Conservation (phyloP, 1,284 basidiomycete species). For the Austroboletus niveus region DNA sequence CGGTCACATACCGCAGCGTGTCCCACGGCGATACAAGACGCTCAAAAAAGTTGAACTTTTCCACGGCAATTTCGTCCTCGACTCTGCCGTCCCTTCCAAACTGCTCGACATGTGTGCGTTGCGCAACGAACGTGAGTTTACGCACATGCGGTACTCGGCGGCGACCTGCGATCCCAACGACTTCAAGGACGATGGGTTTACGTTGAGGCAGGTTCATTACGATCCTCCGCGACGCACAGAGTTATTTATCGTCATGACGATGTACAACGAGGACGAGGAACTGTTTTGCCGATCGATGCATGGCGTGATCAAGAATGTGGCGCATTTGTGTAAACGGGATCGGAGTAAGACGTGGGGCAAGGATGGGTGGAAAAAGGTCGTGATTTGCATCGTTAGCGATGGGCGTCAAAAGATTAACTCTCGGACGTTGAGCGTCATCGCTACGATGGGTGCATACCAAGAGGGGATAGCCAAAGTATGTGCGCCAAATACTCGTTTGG, state of each 20-base stretch:
- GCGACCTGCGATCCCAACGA: constrained; percentile 94
- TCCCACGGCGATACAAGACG: constrained; percentile 86
- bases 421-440: constrained; percentile 81
- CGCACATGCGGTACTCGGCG: constrained; percentile 91
- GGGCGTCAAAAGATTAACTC: constrained; percentile 83
- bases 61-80: constrained; percentile 88
- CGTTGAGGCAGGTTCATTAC: constrained; percentile 78
- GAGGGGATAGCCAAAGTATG: constrained; percentile 84
- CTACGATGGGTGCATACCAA: constrained; percentile 85
- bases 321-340: constrained; percentile 78
- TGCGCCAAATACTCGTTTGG: background rate
- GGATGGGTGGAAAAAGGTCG: constrained; percentile 95
- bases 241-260: constrained; percentile 80
- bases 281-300: constrained; percentile 88
- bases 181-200: constrained; percentile 79
- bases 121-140: constrained; percentile 85
- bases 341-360: constrained; percentile 93
- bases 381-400: constrained; percentile 49
- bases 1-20: constrained; percentile 82
- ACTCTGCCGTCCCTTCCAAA: constrained; percentile 83
- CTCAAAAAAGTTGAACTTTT: constrained; percentile 89
- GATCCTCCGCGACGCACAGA: constrained; percentile 85
- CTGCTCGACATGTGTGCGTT: constrained; percentile 76
- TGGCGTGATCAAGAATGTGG: constrained; percentile 88
- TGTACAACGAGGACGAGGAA: constrained; percentile 79